A percentile compares a stretch with the other conserved stretches of the same genome.
Evolutionary conservation across 805 yeast genomes (phyloP).

Genomic region (Candida multigemmis): DNA sequence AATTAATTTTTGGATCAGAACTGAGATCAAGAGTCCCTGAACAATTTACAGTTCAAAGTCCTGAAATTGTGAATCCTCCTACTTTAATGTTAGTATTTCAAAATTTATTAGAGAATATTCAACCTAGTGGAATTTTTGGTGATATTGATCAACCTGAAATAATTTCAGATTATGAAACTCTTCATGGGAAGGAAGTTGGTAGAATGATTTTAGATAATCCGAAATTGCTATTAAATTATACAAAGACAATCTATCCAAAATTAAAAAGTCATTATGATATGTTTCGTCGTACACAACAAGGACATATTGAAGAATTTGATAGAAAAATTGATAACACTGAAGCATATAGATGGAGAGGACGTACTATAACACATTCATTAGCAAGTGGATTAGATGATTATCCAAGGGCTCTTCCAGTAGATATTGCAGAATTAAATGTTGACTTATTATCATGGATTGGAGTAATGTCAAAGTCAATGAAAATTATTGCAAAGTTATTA

Average conservation of each 20-base stretch:
- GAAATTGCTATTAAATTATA: constrained; percentile 48
- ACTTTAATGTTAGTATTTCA: constrained; percentile 72
- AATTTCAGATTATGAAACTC: constrained; percentile 10
- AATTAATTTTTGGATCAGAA: constrained; percentile 87
- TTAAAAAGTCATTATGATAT: constrained; percentile 72
- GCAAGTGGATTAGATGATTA: constrained; percentile 96
- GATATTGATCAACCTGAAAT: constrained; percentile 20
- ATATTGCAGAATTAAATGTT: constrained; percentile 82
- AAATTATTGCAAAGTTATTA: constrained; percentile 56
- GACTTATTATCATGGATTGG: constrained; percentile 93
- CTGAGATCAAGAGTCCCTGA: constrained; percentile 81
- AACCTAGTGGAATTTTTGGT: constrained; percentile 8
- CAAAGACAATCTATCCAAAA: constrained; percentile 63
- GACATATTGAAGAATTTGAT: constrained; percentile 64
- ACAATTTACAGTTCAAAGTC: constrained; percentile 79
- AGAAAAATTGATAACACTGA: constrained; percentile 40
- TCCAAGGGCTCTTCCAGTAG: constrained; percentile 77
- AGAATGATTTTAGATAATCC: constrained; percentile 49
- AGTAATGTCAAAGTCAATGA: constrained; percentile 79
- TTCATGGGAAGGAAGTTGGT: constrained; percentile 24
- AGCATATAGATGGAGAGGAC: constrained; percentile 88
- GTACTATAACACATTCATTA: constrained; percentile 75
- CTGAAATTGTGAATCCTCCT: constrained; percentile 91
- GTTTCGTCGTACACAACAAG: constrained; percentile 77
- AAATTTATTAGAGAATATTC: constrained; percentile 35